Evolutionary conservation across 768 basidiomycete species (phyloP), one percentile per base, ranked within the genome.

Genomic region (Podaxis sp.): DNA sequence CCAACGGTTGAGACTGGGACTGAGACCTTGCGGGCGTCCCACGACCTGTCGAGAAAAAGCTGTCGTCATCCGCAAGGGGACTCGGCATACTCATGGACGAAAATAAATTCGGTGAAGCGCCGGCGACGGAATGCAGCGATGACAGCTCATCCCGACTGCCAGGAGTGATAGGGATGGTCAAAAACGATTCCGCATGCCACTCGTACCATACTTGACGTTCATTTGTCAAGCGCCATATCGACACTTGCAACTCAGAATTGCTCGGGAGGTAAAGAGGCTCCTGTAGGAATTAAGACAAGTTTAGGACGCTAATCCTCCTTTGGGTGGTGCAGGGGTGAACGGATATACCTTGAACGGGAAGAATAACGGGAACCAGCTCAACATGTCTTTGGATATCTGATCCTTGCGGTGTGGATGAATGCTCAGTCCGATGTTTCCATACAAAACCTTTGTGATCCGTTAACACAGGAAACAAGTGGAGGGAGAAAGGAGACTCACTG

Each of bases 311-410:
- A 64, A 24, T 41, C 29, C 47, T 63, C 60, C 50, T 33, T 12
- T 27, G 50, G 9, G 33, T 25, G 56, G 33, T 12, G 57, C n/a
- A 22, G 19, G 19, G 22, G 59, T 63, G 63, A n/a, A 40, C 6
- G 55, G 8, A 73, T 85, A 33, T 63, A 91, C 95, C 75, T 87
- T 90, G 72, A 98, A 86, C 2, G 97, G 97, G 75, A 99, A 96
- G 77, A 94, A 97, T 19, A 98, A 75, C 0, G 97, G 97, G 77
- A 99, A 99, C 97, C 97, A 99, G 71, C 96, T 98, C 68, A 98
- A 80, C 97, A 99, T 99, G 67, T 98, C 90, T 68, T 93, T 95
- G 7, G 94, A 95, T 58, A 96, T 81, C 51, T 85, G 80, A 27
- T 93, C 90, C 71, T 91, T 93, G 53, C 89, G 86, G 57, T 91